phyloP scores from a whole-genome alignment of 805 yeast species.

The Saturnispora zaruensis region DNA sequence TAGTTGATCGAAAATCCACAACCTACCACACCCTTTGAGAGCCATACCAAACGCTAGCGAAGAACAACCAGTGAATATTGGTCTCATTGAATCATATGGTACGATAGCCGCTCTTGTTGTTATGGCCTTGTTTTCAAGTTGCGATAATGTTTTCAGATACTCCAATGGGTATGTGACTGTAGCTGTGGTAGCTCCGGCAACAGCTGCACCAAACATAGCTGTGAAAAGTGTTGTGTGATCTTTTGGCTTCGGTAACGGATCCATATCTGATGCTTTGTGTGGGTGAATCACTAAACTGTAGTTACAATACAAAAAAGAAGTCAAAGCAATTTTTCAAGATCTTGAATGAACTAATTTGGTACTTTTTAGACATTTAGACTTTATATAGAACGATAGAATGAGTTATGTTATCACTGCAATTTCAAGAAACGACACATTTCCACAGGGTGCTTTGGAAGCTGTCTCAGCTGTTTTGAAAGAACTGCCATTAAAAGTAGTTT shows the following conservation, averaged over 20 bases:
- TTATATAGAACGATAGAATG: constrained; percentile 13
- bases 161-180: constrained; percentile 66
- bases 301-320: not conserved
- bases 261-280: constrained; percentile 13
- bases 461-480: constrained; percentile 23
- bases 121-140: constrained; percentile 39
- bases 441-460: constrained; percentile 16
- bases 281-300: not conserved
- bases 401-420: constrained; percentile 27
- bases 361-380: not conserved
- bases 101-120: constrained; percentile 24
- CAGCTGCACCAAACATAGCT: constrained; percentile 50
- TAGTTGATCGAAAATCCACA: constrained; percentile 66
- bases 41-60: constrained; percentile 71
- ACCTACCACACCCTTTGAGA: constrained; percentile 63
- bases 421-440: constrained; percentile 18
- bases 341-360: not conserved
- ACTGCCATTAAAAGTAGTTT: constrained; percentile 26
- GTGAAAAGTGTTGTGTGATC: constrained; percentile 40
- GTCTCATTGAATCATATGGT: constrained; percentile 27
- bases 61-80: constrained; percentile 52
- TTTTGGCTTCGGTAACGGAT: constrained; percentile 17
- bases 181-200: constrained; percentile 56
- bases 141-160: constrained; percentile 56
- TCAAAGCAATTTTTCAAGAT: not conserved